These are phyloP conservation scores for Volvox africanus DNA, from an alignment of 139 green algal species.

Conservation along the genomic window DNA sequence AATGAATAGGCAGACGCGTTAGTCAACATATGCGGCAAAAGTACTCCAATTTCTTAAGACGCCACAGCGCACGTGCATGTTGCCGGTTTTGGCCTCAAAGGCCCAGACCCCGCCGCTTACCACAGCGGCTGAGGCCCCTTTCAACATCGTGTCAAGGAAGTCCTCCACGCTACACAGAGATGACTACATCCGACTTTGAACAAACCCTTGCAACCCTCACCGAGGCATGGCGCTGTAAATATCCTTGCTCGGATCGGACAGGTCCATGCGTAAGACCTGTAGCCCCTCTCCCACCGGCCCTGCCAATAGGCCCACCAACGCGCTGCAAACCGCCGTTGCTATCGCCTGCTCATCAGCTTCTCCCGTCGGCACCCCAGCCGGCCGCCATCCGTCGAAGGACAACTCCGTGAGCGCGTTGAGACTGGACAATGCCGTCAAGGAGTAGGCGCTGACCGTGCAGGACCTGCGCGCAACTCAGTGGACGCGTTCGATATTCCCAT, in stretches of 20 bases:
- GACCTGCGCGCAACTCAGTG: not conserved
- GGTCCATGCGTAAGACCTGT: not conserved
- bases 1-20: too few species aligned
- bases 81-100: too few species aligned
- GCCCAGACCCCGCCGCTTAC: too few species aligned
- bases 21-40: too few species aligned
- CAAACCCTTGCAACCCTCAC: not conserved
- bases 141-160: too few species aligned
- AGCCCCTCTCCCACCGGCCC: slow-evolving; percentile 13
- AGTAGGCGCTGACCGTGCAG: slow-evolving; percentile 8
- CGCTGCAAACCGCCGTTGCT: not conserved
- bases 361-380: not conserved
- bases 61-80: too few species aligned
- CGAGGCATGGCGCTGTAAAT: not conserved
- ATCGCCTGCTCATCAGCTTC: not conserved
- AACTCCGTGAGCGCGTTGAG: not conserved
- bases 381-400: not conserved
- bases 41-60: too few species aligned
- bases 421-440: not conserved
- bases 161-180: too few species aligned
- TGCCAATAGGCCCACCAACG: not conserved
- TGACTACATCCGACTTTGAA: too few species aligned
- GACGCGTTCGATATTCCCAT: too few species aligned
- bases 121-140: too few species aligned
- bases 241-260: not conserved